A percentile compares a stretch with the other conserved stretches of the same genome.
Evolutionary conservation across 2,329 filamentous ascomycete genomes (phyloP).

Genomic region (Fusarium zealandicum): DNA sequence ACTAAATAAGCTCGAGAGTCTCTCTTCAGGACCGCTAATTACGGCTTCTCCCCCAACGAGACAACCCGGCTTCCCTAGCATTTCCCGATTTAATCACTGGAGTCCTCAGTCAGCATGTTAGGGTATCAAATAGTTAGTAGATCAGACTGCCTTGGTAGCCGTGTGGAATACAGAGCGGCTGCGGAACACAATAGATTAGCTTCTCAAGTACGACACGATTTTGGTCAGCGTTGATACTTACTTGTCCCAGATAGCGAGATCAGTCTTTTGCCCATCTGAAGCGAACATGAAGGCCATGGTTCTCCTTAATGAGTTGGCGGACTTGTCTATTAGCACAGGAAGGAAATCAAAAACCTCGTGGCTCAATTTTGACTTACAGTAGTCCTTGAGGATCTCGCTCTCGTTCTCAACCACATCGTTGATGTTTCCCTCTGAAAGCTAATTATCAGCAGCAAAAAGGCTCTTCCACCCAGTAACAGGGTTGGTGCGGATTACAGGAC

Average conservation of each 20-base stretch:
- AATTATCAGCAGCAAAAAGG: conserved; percentile 13
- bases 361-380: neutral
- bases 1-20: conserved; percentile 11
- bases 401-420: conserved; percentile 9
- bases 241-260: conserved; percentile 9
- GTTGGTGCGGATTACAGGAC: conserved; percentile 22
- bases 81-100: conserved; percentile 19
- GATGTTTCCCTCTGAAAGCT: conserved; percentile 9
- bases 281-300: neutral
- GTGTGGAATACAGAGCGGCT: conserved; percentile 23
- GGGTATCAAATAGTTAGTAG: conserved; percentile 13
- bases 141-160: conserved; percentile 27
- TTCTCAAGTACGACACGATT: neutral
- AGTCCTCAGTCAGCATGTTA: conserved; percentile 3
- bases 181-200: conserved; percentile 9
- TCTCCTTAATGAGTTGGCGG: conserved; percentile 1
- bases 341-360: neutral
- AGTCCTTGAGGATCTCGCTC: conserved; percentile 16
- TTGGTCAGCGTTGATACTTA: neutral
- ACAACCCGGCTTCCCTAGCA: conserved; percentile 14
- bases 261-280: neutral
- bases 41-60: conserved; percentile 11
- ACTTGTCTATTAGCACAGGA: neutral
- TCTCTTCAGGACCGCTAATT: conserved; percentile 6
- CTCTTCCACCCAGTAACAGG: conserved; percentile 27